Base-by-base conservation (phyloP, 2,329 filamentous ascomycete species). In the Alternaria gansuensis region DNA sequence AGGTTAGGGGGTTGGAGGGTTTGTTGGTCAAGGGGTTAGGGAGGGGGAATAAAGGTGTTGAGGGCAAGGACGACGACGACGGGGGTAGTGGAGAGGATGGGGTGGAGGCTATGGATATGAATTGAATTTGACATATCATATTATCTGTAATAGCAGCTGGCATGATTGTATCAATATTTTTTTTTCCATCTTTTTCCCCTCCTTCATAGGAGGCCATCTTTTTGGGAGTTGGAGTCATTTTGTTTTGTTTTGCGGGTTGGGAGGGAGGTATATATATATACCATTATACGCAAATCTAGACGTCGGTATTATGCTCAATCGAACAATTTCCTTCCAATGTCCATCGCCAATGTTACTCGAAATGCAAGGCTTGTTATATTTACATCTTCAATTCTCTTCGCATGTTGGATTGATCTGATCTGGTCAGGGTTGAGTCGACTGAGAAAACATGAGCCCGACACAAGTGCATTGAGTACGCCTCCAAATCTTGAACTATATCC, bases 1-100 rank as follows among this genome's bases (percentile, higher is more conserved):
- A 77, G 59, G 66, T 77, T 14, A 64, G 66, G 43, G 73, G 64
- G 17, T 58, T 77, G 59, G 74, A 77, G 51, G 67, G 67, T 17
- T 17, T 17, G 0, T 58, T 76, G 26, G 70, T 73, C 7, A 58
- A 48, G 43, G 62, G 34, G 2, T 34, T 74, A 34, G 55, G 41
- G 7, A 63, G 55, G 26, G 14, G 9, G 7, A 34, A 8, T 6
- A 24, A 40, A 17, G 17, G 17, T 17, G 17, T 17, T 17, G 17
- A 17, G 67, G 57, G 3, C 65, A 59, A 1, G 39, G 24, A 3
- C 21, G 39, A 1, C 11, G 14, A 41, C 39, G 26, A 41, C 6
- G 21, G 10, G n/a, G 44, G 58, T n/a, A 28, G 40, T 28, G 57
- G 23, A 14, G 55, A 48, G 14, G 54, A 48, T 13, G 66, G 58